Evolutionary conservation across 1,284 basidiomycete species (phyloP).

Genomic region (Fomitopsis pinicola): DNA sequence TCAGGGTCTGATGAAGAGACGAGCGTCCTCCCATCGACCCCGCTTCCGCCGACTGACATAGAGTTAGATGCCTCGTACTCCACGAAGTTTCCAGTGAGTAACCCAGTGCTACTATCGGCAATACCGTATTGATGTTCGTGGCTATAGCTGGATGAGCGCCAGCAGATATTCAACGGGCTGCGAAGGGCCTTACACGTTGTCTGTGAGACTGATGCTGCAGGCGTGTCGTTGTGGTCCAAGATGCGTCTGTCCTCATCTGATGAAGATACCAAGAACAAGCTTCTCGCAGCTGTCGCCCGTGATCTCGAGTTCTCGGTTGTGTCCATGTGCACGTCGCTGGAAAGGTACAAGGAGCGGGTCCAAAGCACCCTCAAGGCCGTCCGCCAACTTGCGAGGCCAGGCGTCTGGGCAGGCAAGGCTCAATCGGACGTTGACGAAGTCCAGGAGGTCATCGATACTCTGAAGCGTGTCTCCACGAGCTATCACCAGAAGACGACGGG

Average conservation of each 20-base stretch:
- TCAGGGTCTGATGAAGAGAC: background rate
- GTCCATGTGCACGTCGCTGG: constrained; percentile 39
- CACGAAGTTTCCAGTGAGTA: constrained; percentile 53
- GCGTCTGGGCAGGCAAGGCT: constrained; percentile 22
- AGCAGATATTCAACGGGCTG: constrained; percentile 26
- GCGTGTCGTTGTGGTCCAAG: constrained; percentile 20
- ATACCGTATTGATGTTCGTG: background rate
- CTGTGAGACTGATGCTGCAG: constrained; percentile 23
- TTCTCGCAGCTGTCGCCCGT: constrained; percentile 33
- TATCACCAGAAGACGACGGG: constrained; percentile 5
- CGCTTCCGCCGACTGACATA: constrained; percentile 39
- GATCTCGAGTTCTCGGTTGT: constrained; percentile 42
- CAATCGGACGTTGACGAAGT: constrained; percentile 35
- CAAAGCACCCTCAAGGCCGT: constrained; percentile 27
- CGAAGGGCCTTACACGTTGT: constrained; percentile 30
- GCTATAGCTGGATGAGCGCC: constrained; percentile 28
- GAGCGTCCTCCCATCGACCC: constrained; percentile 22
- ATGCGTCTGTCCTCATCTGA: constrained; percentile 5
- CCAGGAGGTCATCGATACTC: constrained; percentile 31
- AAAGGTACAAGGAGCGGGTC: constrained; percentile 40
- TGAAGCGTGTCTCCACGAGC: constrained; percentile 22
- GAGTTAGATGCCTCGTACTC: constrained; percentile 56
- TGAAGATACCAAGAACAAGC: constrained; percentile 7
- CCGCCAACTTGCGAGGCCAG: constrained; percentile 21
- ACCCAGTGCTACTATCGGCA: too few species aligned